Percentiles rank a stretch among this genome's conserved stretches.
These are phyloP conservation scores for Collybia sp. DNA, from an alignment of 768 basidiomycete species.

Conservation along the genomic window DNA sequence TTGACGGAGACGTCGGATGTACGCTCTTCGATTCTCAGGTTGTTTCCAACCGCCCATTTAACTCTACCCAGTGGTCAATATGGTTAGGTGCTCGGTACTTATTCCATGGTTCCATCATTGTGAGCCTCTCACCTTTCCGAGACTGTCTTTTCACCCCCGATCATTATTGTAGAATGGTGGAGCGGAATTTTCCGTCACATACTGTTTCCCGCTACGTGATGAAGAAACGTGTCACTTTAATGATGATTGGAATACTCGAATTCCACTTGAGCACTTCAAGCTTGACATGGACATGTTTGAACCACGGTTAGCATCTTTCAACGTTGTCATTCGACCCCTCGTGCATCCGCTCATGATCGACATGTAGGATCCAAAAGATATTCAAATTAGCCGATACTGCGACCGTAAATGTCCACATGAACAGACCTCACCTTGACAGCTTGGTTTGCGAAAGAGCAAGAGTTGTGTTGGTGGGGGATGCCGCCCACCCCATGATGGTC, in stretches of 20 bases:
- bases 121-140: no score
- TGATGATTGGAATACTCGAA: constrained; percentile 25
- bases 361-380: constrained; percentile 26
- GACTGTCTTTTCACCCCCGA: no score
- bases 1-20: constrained; percentile 24
- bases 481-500: constrained; percentile 53
- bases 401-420: constrained; percentile 22
- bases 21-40: constrained; percentile 9
- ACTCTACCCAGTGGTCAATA: constrained; percentile 23
- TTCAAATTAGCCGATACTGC: constrained; percentile 22
- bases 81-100: constrained; percentile 26
- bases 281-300: constrained; percentile 30
- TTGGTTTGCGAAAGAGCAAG: constrained; percentile 45
- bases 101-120: constrained; percentile 13
- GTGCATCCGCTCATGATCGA: neutral
- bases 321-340: neutral
- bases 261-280: constrained; percentile 25
- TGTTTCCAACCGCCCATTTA: neutral
- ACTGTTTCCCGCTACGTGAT: constrained; percentile 8
- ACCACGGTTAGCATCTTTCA: constrained; percentile 22
- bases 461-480: constrained; percentile 54
- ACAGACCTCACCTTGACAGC: constrained; percentile 31
- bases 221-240: constrained; percentile 15
- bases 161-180: constrained; percentile 15
- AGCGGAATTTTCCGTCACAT: constrained; percentile 20